Percentiles rank a stretch among this genome's conserved stretches.
These are phyloP conservation scores for Pisolithus microcarpus DNA, from an alignment of 768 basidiomycete species.

Conservation along the genomic window DNA sequence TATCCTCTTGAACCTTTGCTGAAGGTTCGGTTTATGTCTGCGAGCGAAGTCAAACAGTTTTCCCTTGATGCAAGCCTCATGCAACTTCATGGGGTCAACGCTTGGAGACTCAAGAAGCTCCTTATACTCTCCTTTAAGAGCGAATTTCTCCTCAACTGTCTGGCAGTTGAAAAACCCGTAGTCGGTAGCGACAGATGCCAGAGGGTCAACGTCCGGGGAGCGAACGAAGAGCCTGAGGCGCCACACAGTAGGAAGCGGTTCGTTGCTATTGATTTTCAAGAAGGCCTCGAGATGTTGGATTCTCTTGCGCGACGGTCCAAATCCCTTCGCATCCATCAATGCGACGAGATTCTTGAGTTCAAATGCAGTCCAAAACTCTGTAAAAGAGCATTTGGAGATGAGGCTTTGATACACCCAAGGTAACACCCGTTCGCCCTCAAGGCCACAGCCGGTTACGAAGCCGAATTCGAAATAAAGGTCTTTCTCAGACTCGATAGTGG, in stretches of 20 bases:
- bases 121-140: constrained; percentile 27
- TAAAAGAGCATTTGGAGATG: constrained; percentile 26
- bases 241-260: constrained; percentile 29
- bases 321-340: constrained; percentile 22
- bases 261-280: constrained; percentile 5
- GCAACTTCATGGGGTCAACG: constrained; percentile 27
- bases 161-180: constrained; percentile 34
- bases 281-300: constrained; percentile 20
- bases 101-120: constrained; percentile 19
- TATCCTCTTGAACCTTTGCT: constrained; percentile 20
- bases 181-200: constrained; percentile 17
- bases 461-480: constrained; percentile 7
- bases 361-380: constrained; percentile 28
- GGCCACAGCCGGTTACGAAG: constrained; percentile 6
- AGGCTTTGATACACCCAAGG: constrained; percentile 16
- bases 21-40: constrained; percentile 8
- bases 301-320: neutral
- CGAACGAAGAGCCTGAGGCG: constrained; percentile 27
- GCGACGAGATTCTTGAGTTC: constrained; percentile 13
- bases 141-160: constrained; percentile 16
- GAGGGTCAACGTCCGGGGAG: neutral
- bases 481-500: neutral
- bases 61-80: constrained; percentile 28
- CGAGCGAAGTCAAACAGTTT: constrained; percentile 22
- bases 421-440: neutral